Percentiles rank a stretch among this genome's conserved stretches.
phyloP scores from a whole-genome alignment of 768 basidiomycete species.

The Pleurotus sapidus region DNA sequence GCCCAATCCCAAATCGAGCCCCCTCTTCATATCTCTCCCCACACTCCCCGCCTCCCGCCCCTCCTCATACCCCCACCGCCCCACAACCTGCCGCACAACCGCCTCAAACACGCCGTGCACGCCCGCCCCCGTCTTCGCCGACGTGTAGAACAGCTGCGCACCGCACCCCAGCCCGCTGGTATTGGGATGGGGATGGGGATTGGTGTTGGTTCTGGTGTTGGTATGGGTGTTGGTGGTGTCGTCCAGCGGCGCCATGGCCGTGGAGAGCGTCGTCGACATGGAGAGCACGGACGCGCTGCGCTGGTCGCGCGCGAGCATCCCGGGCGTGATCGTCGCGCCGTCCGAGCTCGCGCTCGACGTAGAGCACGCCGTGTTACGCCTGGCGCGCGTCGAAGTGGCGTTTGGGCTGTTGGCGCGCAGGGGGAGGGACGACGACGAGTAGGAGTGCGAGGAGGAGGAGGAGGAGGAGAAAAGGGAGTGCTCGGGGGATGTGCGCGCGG shows the following conservation, averaged over 20 bases:
- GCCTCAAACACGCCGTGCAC: constrained; percentile 77
- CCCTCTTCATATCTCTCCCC: no score
- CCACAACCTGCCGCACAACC: constrained; percentile 59
- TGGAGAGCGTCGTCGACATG: constrained; percentile 15
- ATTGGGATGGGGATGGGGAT: no score
- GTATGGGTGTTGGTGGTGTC: no score
- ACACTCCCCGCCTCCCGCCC: constrained; percentile 39
- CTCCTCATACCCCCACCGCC: constrained; percentile 68
- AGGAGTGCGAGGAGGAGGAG: constrained; percentile 20
- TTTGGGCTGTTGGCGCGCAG: constrained; percentile 21
- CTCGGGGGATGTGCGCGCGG: constrained; percentile 60
- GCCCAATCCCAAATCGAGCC: background rate
- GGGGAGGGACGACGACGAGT: constrained; percentile 16
- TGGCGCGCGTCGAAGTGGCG: constrained; percentile 16
- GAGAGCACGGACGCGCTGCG: constrained; percentile 1
- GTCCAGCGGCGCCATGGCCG: constrained; percentile 11
- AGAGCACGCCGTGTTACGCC: constrained; percentile 25
- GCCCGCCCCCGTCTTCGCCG: constrained; percentile 75
- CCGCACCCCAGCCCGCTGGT: no score
- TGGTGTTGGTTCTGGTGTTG: no score
- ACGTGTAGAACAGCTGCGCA: constrained; percentile 70
- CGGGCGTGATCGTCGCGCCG: constrained; percentile 58
- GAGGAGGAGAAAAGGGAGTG: constrained; percentile 19
- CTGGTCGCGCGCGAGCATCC: constrained; percentile 43
- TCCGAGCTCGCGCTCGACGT: constrained; percentile 41